Base-by-base conservation (phyloP, 805 yeast genomes). In the Saccharomycopsis schoenii region DNA sequence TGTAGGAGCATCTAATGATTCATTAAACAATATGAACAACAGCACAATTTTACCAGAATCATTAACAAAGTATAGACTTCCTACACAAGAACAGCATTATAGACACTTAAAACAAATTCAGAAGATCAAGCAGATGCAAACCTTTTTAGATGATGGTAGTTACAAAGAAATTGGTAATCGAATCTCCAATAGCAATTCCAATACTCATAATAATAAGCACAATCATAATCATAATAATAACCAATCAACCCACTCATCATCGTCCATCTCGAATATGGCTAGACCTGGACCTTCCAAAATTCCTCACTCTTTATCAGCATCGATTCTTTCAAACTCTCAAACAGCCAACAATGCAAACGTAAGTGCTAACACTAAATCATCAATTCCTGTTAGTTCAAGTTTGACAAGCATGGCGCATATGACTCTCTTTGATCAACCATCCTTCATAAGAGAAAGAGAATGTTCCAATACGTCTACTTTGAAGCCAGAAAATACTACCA, bases 381-480 rank as follows among this genome's bases (percentile, higher is more conserved):
- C 52, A 12, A 24, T 47, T 21, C 52, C 52, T 2, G 34, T 21
- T 21, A 47, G 52, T 24, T 47, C 52, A 47, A 47, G 52, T 14
- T 21, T 47, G 52, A 47, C 52, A 47, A 47, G 52, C 8, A 47
- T 47, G 52, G 52, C 52, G 8, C 56, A 54, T 34, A 54, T 54
- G 42, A 36, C 40, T 14, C 17, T 54, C 19, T 36, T 54, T 54
- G 56, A 37, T 34, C 59, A 57, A 21, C 59, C 51, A 2, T 47
- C 52, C 6, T 47, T 47, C 21, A 24, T 12, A 10, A 25, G 41
- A 57, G 41, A 47, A 39, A 24, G 66, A 8, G 64, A 61, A 34
- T 61, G 60, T 29, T 64, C 66, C 4, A 64, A 60, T 25, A 55
- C 66, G 5, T 60, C 62, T 9, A 64, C 64, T 12, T 14, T 61